Conservation (phyloP, 495 filamentous ascomycete species). For the Delitschia confertaspora region DNA sequence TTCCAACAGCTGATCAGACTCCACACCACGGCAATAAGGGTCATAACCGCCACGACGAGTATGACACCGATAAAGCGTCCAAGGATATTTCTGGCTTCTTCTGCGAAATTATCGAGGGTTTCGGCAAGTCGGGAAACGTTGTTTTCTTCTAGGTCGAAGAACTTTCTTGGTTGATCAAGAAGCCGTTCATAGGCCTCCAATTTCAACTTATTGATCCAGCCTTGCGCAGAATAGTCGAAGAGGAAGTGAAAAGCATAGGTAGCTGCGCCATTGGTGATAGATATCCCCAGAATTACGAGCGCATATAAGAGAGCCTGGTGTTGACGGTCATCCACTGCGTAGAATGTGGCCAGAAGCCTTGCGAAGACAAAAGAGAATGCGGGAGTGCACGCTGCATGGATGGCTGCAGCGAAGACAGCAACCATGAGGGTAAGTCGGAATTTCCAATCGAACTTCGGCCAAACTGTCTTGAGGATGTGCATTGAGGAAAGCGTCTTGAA, state of each 20-base stretch:
- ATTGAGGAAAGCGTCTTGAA: slow-evolving; percentile 5
- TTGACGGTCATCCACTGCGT: slow-evolving; percentile 38
- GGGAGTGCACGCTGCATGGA: slow-evolving; percentile 63
- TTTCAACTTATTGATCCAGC: slow-evolving; percentile 70
- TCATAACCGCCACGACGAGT: slow-evolving; percentile 56
- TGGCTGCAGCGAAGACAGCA: slow-evolving; percentile 51
- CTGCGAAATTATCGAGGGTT: slow-evolving; percentile 71
- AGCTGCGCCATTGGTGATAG: slow-evolving; percentile 53
- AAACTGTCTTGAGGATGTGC: slow-evolving; percentile 62
- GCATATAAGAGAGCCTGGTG: slow-evolving; percentile 56
- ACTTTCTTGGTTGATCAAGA: slow-evolving; percentile 69
- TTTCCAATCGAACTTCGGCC: slow-evolving; percentile 50
- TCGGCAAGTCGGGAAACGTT: slow-evolving; percentile 52
- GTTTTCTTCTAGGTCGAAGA: slow-evolving; percentile 71
- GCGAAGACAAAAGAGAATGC: slow-evolving; percentile 72
- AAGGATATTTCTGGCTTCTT: slow-evolving; percentile 77
- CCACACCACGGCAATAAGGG: slow-evolving; percentile 60
- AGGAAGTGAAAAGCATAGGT: slow-evolving; percentile 60
- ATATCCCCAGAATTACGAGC: slow-evolving; percentile 57
- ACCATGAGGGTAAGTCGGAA: slow-evolving; percentile 49
- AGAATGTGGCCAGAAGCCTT: slow-evolving; percentile 63
- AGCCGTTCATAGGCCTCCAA: slow-evolving; percentile 59
- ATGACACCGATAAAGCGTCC: slow-evolving; percentile 66
- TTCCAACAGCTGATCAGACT: slow-evolving; percentile 69
- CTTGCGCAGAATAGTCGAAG: slow-evolving; percentile 62